Evolutionary conservation across 805 yeast genomes (phyloP).

Genomic region (Brettanomyces anomalus): DNA sequence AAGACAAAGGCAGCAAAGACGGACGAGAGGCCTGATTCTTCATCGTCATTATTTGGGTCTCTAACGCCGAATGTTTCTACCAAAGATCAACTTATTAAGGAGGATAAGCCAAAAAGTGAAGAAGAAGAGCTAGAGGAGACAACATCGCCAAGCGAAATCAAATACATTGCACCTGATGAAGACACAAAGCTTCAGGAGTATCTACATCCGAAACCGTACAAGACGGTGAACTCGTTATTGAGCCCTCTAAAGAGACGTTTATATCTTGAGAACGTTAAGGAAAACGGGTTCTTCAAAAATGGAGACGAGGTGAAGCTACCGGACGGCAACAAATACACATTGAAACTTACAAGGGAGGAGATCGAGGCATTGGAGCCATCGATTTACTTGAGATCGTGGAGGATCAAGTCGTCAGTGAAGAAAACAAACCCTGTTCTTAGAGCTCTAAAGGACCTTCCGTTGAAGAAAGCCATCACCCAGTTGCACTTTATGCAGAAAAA

Average conservation of each 20-base stretch:
- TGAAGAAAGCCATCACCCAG: constrained; percentile 80
- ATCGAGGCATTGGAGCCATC: constrained; percentile 81
- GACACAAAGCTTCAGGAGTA: constrained; percentile 37
- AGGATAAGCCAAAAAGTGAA: background rate
- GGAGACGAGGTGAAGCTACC: constrained; percentile 37
- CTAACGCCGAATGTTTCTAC: constrained; percentile 12
- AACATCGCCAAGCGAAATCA: constrained; percentile 6
- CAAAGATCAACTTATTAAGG: background rate
- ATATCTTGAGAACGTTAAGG: constrained; percentile 49
- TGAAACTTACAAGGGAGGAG: constrained; percentile 54
- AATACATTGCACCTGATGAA: constrained; percentile 20
- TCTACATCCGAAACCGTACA: constrained; percentile 40
- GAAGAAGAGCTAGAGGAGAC: constrained; percentile 8
- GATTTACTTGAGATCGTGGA: constrained; percentile 67
- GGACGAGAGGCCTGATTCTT: constrained; percentile 1
- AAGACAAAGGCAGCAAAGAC: background rate
- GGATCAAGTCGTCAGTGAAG: constrained; percentile 82
- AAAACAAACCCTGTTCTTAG: constrained; percentile 77
- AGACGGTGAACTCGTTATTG: constrained; percentile 47
- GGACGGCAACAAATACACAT: constrained; percentile 34
- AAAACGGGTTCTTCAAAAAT: constrained; percentile 64
- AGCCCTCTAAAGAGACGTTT: constrained; percentile 65
- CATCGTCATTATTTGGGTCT: constrained; percentile 21
- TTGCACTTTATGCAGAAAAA: constrained; percentile 80
- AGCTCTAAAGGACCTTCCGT: constrained; percentile 60